phyloP scores from a whole-genome alignment of 768 basidiomycete genomes.

The Lactarius pseudohatsudake region DNA sequence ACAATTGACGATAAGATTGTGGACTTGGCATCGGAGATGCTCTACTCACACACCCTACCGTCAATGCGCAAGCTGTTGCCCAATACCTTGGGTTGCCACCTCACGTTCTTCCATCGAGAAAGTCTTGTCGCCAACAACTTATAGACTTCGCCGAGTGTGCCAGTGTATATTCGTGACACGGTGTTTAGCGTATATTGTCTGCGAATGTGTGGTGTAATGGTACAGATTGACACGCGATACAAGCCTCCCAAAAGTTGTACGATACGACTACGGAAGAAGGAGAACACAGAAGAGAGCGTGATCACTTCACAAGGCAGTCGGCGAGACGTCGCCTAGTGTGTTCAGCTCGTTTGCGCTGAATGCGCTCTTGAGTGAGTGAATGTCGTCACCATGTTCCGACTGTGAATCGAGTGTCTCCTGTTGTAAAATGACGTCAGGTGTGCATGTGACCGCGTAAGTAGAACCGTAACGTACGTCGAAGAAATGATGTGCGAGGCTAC shows the following conservation, averaged over 20 bases:
- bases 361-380: slow-evolving; percentile 59
- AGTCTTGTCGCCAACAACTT: no score
- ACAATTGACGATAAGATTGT: no score
- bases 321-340: slow-evolving; percentile 49
- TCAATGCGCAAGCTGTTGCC: no score
- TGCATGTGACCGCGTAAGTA: slow-evolving; percentile 12
- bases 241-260: slow-evolving; percentile 33
- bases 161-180: no score
- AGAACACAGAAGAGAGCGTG: slow-evolving; percentile 19
- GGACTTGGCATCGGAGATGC: no score
- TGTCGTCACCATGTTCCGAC: slow-evolving; percentile 76
- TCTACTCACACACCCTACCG: no score
- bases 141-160: no score
- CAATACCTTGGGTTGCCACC: no score
- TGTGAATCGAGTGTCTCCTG: slow-evolving; percentile 69
- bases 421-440: slow-evolving; percentile 11
- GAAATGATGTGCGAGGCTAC: slow-evolving; percentile 81
- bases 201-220: not conserved
- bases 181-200: not conserved
- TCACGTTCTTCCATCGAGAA: no score
- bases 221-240: slow-evolving; percentile 10
- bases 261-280: not conserved
- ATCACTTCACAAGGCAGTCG: slow-evolving; percentile 57
- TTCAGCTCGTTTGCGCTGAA: slow-evolving; percentile 56
- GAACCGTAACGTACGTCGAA: slow-evolving; percentile 68